Percentiles rank a stretch among this genome's conserved stretches.
These are phyloP conservation scores for Astrephomene gubernaculifera DNA, from an alignment of 139 green algal genomes.

Conservation along the genomic window DNA sequence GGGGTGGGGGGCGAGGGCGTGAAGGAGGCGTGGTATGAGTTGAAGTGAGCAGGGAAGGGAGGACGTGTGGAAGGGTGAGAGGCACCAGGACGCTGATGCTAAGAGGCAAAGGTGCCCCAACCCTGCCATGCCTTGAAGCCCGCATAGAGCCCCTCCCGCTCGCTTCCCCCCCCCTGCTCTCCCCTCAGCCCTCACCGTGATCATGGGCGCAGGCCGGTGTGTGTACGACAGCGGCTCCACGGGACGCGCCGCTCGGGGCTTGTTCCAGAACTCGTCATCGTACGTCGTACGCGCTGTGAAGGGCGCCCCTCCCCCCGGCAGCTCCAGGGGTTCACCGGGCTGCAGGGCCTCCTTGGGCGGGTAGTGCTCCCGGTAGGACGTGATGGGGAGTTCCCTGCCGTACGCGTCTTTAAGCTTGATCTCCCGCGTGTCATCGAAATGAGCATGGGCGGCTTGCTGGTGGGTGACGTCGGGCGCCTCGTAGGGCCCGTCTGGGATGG, in stretches of 20 bases:
- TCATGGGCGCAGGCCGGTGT: constrained; percentile 43
- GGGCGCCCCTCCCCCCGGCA: constrained; percentile 4
- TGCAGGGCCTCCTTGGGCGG: constrained; percentile 49
- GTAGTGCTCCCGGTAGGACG: constrained; percentile 62
- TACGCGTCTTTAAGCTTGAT: constrained; percentile 55
- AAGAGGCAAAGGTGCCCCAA: too few relatives aligned
- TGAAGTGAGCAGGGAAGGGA: too few relatives aligned
- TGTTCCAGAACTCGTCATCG: constrained; percentile 55
- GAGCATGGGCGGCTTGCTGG: constrained; percentile 22
- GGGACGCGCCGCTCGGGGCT: constrained; percentile 51
- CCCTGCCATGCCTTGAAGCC: too few relatives aligned
- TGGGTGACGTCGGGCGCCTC: constrained; percentile 31
- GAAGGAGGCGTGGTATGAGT: too few relatives aligned
- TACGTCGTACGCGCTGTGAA: constrained; percentile 53
- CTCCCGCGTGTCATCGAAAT: constrained; percentile 50
- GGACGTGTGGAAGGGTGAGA: too few relatives aligned
- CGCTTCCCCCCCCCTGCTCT: neutral
- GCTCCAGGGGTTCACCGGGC: constrained; percentile 32
- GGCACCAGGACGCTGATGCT: too few relatives aligned
- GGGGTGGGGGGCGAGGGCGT: too few relatives aligned
- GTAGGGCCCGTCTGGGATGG: constrained; percentile 42
- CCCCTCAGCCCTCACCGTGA: constrained; percentile 32
- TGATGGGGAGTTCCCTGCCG: constrained; percentile 30
- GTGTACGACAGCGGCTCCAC: constrained; percentile 52
- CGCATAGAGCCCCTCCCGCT: too few relatives aligned